phyloP scores from a whole-genome alignment of 2,329 filamentous ascomycete genomes.

The Calonectria naviculata region DNA sequence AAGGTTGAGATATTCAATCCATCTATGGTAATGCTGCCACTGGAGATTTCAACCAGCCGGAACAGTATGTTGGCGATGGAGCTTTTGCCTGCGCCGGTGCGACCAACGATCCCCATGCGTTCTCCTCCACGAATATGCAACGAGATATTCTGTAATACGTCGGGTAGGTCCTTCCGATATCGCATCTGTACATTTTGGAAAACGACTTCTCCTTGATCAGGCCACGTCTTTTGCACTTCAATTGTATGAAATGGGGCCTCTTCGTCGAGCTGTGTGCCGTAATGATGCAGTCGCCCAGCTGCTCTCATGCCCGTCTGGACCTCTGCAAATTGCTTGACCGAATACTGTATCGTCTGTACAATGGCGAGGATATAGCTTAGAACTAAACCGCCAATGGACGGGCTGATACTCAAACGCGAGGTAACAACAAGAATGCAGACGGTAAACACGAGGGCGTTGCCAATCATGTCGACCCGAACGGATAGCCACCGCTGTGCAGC shows the following conservation, averaged over 20 bases:
- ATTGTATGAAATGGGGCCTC: constrained; percentile 85
- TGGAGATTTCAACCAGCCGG: constrained; percentile 75
- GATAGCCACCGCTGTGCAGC: constrained; percentile 95
- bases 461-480: constrained; percentile 84
- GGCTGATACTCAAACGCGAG: constrained; percentile 84
- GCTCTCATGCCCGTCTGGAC: constrained; percentile 99
- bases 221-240: constrained; percentile 82
- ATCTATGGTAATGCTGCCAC: constrained; percentile 72
- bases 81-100: constrained; percentile 85
- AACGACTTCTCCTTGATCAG: constrained; percentile 83
- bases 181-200: constrained; percentile 84
- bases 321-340: constrained; percentile 89
- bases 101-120: constrained; percentile 83
- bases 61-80: constrained; percentile 87
- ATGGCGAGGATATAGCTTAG: constrained; percentile 93
- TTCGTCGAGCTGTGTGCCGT: constrained; percentile 86
- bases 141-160: constrained; percentile 76
- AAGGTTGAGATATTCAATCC: constrained; percentile 77
- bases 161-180: constrained; percentile 76
- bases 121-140: constrained; percentile 83
- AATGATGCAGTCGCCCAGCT: constrained; percentile 90
- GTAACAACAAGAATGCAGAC: constrained; percentile 94
- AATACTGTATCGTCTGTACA: constrained; percentile 96
- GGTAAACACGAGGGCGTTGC: constrained; percentile 85
- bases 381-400: constrained; percentile 87